Conservation (phyloP, 176 grass and related monocot species). For the Ensete ventricosum region DNA sequence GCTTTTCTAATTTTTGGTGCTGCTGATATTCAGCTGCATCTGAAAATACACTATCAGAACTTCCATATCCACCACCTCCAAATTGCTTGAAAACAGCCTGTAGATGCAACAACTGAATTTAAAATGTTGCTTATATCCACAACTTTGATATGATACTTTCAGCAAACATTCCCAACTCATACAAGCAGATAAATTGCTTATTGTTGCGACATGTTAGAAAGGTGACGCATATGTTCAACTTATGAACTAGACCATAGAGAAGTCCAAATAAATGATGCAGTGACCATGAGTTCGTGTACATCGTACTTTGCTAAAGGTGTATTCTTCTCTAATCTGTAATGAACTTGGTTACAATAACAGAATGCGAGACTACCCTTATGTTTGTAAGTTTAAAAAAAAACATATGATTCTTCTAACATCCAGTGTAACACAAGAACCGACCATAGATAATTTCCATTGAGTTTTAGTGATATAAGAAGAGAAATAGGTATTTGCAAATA, state of each 20-base stretch:
- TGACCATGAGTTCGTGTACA: neutral
- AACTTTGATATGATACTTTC: neutral
- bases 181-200: neutral
- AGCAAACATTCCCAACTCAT: neutral
- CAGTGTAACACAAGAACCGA: neutral
- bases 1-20: conserved; percentile 86
- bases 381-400: neutral
- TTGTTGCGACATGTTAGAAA: neutral
- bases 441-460: neutral
- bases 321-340: neutral
- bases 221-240: neutral
- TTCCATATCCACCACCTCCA: conserved; percentile 47
- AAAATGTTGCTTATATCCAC: neutral
- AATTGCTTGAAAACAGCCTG: conserved; percentile 98
- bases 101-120: neutral
- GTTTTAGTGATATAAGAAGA: neutral
- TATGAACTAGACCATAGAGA: too few relatives aligned
- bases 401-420: neutral
- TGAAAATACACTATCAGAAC: conserved; percentile 59
- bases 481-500: neutral
- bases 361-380: neutral
- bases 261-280: neutral
- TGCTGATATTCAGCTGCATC: conserved; percentile 72
- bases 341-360: neutral
- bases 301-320: neutral